Base-by-base conservation (phyloP, 495 filamentous ascomycete genomes). In the Pseudevernia furfuracea region DNA sequence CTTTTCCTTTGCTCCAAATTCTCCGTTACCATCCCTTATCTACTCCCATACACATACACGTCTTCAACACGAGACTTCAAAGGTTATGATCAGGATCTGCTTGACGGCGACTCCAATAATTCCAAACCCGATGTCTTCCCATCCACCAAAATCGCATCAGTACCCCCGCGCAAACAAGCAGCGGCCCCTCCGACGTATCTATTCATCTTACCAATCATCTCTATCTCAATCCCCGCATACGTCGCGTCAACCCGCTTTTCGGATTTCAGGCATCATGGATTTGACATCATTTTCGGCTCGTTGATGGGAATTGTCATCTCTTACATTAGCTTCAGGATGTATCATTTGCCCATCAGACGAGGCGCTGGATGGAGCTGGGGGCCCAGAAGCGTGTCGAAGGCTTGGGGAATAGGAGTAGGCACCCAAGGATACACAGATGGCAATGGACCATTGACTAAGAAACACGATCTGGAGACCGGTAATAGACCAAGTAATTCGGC, bases 1-100 rank as follows among this genome's bases (percentile, higher is more conserved):
- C 78, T 90, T 28, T 89, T 84, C 76, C 75, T 89, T 14, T 81
- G 77, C 63, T 76, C 86, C 32, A 88, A 88, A 71, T 84, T 88
- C 71, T 75, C 81, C 19, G 78, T 89, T 69, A 76, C 77, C 4
- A 81, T 88, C 63, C 84, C 85, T 0, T 88, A 84, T 71, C 78
- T 89, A 41, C 74, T 85, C 10, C 74, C 79, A 1, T 68, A 69
- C 60, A 71, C 14, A 1, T 55, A 34, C 52, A 17, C 19, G 9
- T 17, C 52, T 9, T 55, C 52, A 30, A 34, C 2, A 21, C 28
- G 17, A 17, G 30, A 55, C 3, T 3, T 1, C 52, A 55, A n/a
- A 3, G 30, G 28, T 9, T 19, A 19, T 55, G 28, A 55, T 21
- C 52, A 34, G 0, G 30, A 7, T 17, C 4, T 21, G 3, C 0